Conservation (phyloP, 2,329 filamentous ascomycete genomes). For the Cercospora berteroae region DNA sequence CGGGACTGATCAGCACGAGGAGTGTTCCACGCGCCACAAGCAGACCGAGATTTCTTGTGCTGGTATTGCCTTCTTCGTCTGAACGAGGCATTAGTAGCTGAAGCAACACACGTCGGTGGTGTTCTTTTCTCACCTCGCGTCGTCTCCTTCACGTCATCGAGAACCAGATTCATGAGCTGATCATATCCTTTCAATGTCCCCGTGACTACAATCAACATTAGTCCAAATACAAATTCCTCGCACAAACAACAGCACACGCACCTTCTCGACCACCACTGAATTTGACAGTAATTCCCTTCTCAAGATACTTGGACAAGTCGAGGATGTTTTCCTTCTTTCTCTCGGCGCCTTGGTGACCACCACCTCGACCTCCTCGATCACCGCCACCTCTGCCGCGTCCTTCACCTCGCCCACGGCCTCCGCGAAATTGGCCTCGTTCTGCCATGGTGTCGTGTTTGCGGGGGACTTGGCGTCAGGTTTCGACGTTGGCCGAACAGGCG, state of each 20-base stretch:
- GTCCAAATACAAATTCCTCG: background rate
- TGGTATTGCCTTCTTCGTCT: slow-evolving; percentile 94
- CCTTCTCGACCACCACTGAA: slow-evolving; percentile 94
- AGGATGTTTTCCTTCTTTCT: slow-evolving; percentile 98
- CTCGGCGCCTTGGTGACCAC: slow-evolving; percentile 43
- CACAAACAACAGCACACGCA: slow-evolving; percentile 38
- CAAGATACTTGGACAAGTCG: slow-evolving; percentile 92
- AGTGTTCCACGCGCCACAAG: slow-evolving; percentile 90
- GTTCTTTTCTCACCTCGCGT: slow-evolving; percentile 66
- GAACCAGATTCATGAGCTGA: slow-evolving; percentile 94
- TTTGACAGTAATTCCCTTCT: slow-evolving; percentile 92
- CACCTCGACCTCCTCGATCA: slow-evolving; percentile 36
- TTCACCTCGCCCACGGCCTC: slow-evolving; percentile 41
- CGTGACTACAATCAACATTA: slow-evolving; percentile 58
- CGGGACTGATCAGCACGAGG: slow-evolving; percentile 85
- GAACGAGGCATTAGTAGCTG: slow-evolving; percentile 13
- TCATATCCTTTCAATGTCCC: slow-evolving; percentile 94
- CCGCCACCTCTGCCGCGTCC: slow-evolving; percentile 43
- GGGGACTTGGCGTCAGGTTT: slow-evolving; percentile 4
- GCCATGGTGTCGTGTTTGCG: slow-evolving; percentile 46
- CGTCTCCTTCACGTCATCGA: slow-evolving; percentile 89
- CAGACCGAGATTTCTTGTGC: slow-evolving; percentile 74
- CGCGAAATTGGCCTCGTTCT: slow-evolving; percentile 55
- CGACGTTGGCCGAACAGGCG: background rate
- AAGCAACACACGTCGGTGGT: background rate